These are phyloP conservation scores for Epichloe bromicola DNA, from an alignment of 2,329 filamentous ascomycete genomes.

Conservation along the genomic window DNA sequence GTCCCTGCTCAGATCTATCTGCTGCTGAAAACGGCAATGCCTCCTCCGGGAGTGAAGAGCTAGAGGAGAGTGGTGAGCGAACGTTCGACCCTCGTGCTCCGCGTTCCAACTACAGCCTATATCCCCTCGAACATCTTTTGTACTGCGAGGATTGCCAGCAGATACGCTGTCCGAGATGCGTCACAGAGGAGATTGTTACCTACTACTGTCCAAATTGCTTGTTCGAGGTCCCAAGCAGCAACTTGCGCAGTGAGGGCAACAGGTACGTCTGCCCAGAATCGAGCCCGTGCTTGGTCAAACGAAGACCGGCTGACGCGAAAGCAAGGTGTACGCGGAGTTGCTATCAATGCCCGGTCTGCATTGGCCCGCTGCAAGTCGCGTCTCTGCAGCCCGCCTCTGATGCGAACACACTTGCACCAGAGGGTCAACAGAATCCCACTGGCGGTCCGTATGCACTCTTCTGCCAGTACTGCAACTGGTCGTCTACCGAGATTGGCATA, in stretches of 20 bases:
- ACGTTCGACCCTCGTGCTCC: constrained; percentile 78
- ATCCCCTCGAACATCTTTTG: constrained; percentile 82
- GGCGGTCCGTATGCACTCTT: constrained; percentile 59
- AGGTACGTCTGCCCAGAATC: constrained; percentile 39
- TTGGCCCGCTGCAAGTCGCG: constrained; percentile 64
- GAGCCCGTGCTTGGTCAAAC: background rate
- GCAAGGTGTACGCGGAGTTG: constrained; percentile 80
- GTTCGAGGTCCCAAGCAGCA: constrained; percentile 90
- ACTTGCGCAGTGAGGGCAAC: constrained; percentile 85
- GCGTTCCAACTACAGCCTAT: constrained; percentile 81
- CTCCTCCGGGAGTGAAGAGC: constrained; percentile 15
- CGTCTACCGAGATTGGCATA: constrained; percentile 75
- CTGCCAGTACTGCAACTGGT: constrained; percentile 91
- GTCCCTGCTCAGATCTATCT: constrained; percentile 45
- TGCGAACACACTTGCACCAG: constrained; percentile 30
- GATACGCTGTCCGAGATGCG: constrained; percentile 85
- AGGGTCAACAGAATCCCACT: constrained; percentile 17
- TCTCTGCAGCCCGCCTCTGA: constrained; percentile 48
- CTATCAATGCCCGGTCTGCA: constrained; percentile 87
- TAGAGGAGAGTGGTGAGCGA: constrained; percentile 55
- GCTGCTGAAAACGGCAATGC: constrained; percentile 19
- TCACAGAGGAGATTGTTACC: constrained; percentile 83
- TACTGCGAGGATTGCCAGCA: constrained; percentile 98
- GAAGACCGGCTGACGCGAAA: constrained; percentile 7
- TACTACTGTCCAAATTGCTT: constrained; percentile 93